Evolutionary conservation across 371 early-diverging fungal genomes (phyloP).

Genomic region (Syncephalastrum contaminatum): DNA sequence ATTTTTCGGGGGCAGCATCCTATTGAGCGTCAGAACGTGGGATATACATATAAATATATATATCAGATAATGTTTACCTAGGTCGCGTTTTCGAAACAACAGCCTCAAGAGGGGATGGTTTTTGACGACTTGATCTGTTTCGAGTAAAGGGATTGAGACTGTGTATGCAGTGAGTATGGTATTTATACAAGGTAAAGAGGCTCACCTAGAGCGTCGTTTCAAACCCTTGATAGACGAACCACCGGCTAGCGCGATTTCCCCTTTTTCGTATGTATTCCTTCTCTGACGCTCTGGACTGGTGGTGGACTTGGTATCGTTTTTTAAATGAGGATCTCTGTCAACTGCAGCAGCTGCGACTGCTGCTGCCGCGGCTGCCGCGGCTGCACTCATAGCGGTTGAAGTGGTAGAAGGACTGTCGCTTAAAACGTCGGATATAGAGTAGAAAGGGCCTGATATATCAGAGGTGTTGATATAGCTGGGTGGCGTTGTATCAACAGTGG

Average conservation of each 20-base stretch:
- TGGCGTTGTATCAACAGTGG: constrained; percentile 6
- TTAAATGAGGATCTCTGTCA: constrained; percentile 8
- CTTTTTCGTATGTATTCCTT: constrained; percentile 38
- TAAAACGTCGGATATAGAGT: constrained; percentile 49
- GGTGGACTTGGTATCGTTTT: neutral
- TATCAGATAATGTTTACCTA: constrained; percentile 22
- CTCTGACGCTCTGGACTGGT: neutral
- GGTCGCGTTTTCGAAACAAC: constrained; percentile 52
- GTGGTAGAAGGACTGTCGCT: constrained; percentile 28
- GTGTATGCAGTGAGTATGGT: neutral
- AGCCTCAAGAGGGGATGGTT: constrained; percentile 45
- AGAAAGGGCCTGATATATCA: constrained; percentile 49
- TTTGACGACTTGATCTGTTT: constrained; percentile 24
- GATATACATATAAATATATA: no score
- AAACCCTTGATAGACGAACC: constrained; percentile 33
- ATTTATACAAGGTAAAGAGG: neutral
- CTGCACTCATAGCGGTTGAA: constrained; percentile 13
- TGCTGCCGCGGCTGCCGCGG: constrained; percentile 18
- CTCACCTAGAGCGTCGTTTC: constrained; percentile 34
- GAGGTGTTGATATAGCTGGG: constrained; percentile 18
- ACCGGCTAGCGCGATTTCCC: constrained; percentile 39
- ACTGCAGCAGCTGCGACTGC: constrained; percentile 15
- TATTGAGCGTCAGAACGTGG: neutral
- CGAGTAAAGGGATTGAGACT: constrained; percentile 43
- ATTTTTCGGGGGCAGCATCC: constrained; percentile 51